A percentile compares a stretch with the other conserved stretches of the same genome.
Conservation (phyloP, 768 basidiomycete species). For the Psilocybe cyanescens region DNA sequence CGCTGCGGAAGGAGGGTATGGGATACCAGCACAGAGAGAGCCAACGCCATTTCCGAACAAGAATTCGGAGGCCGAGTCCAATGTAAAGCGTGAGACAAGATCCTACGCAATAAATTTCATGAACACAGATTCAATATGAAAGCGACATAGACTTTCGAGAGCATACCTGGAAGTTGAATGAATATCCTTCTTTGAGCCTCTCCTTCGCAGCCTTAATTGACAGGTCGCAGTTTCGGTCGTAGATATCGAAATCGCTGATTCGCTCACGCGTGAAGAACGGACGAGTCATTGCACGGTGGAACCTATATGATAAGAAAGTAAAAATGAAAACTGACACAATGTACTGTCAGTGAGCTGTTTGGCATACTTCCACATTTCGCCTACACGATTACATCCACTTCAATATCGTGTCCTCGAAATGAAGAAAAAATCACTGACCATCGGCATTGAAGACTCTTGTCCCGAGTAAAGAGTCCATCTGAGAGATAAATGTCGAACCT, state of each 20-base stretch:
- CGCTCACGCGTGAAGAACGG: conserved; percentile 69
- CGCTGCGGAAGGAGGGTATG: conserved; percentile 44
- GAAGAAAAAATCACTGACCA: conserved; percentile 34
- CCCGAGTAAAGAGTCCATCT: conserved; percentile 47
- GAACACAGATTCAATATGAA: not conserved
- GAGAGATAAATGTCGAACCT: conserved; percentile 29
- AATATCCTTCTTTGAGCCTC: conserved; percentile 45
- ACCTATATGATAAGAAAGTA: conserved; percentile 27
- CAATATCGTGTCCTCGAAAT: not conserved
- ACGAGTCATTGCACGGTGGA: conserved; percentile 67
- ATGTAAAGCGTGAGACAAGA: conserved; percentile 52
- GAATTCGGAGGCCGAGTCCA: conserved; percentile 66
- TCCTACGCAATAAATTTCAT: conserved; percentile 34
- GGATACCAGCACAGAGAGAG: conserved; percentile 52
- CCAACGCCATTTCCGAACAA: conserved; percentile 56
- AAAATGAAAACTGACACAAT: no score
- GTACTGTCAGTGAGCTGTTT: not conserved
- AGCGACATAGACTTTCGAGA: not conserved
- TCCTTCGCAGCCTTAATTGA: conserved; percentile 45
- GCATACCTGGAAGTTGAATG: conserved; percentile 61
- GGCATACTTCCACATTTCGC: conserved; percentile 66
- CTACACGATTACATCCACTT: conserved; percentile 28
- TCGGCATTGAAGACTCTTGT: conserved; percentile 66
- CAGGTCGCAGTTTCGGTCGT: conserved; percentile 53
- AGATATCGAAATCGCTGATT: conserved; percentile 62